Evolutionary conservation across 2,329 filamentous ascomycete genomes (phyloP), one percentile per base, ranked within the genome.

Genomic region (Microdochium paspali): DNA sequence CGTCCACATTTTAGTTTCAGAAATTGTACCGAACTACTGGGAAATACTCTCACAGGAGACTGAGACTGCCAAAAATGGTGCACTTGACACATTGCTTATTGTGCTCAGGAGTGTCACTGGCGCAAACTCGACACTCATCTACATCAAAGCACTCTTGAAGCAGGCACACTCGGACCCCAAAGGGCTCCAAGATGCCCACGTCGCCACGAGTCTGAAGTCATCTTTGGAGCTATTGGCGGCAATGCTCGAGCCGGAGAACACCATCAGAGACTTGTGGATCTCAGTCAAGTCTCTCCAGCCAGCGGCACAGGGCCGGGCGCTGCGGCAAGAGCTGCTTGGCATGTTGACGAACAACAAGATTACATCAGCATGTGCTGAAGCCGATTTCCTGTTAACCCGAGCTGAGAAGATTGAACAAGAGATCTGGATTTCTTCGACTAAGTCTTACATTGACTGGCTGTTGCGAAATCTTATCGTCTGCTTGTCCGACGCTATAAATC

Each of bases 21-120:
- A 82, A 26, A 90, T 86, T 24, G 70, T 89, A 7, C 86, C 87
- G 1, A 87, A 90, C 59, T 95, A 91, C 65, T 97, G 93, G 91
- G 61, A 72, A 3, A 58, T 80, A 9, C 59, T 91, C 15, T 66
- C 71, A 31, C 74, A 77, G 49, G 68, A 66, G n/a, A 61, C 59
- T 2, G 25, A 61, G 46, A 25, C 31, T 24, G 50, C 47, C 20
- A 55, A 49, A 45, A 55, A 62, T 54, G 56, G 55, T 23, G 74
- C 76, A 32, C 55, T 71, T 1, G 62, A 66, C 35, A 63, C 77
- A 2, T 66, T 97, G 15, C 55, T 87, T 1, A 63, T 66, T 50
- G 87, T 82, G 58, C 67, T 98, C 4, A 75, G 74, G 48, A 95
- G 82, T 58, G 71, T 93, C 15, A 75, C 84, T 2, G 90, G 90